phyloP scores from a whole-genome alignment of 2,329 filamentous ascomycete genomes.

The Aspergillus amoenus region DNA sequence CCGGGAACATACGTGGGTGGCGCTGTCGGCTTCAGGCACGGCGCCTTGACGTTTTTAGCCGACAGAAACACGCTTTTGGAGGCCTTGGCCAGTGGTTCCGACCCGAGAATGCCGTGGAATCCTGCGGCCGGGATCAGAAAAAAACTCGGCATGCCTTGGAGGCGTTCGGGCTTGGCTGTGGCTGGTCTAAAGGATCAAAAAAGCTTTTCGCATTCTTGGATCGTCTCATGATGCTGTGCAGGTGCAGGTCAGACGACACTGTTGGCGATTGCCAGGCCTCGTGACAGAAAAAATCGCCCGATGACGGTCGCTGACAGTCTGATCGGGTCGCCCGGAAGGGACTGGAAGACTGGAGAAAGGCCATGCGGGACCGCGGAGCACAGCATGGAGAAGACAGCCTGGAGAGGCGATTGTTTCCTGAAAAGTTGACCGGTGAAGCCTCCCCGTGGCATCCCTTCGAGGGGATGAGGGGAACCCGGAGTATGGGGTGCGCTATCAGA shows the following conservation, averaged over 20 bases:
- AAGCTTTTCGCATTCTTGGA: not conserved
- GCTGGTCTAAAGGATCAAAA: not conserved
- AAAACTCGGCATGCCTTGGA: slow-evolving; percentile 7
- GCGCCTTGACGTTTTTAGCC: not conserved
- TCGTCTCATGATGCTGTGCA: not conserved
- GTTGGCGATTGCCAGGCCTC: not conserved
- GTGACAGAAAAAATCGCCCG: not conserved
- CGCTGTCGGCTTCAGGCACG: not conserved
- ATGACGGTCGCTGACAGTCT: not conserved
- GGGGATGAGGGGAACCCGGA: slow-evolving; percentile 1
- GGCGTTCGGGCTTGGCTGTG: slow-evolving; percentile 8
- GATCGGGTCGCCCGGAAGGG: not conserved
- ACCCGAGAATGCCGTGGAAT: slow-evolving; percentile 3
- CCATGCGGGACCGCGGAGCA: slow-evolving; percentile 4
- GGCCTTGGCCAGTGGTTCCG: not conserved
- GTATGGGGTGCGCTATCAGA: too few relatives aligned
- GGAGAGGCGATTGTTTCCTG: slow-evolving; percentile 9
- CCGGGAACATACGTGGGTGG: slow-evolving; percentile 1
- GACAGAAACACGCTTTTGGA: not conserved
- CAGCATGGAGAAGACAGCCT: slow-evolving; percentile 5
- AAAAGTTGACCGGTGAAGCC: slow-evolving; percentile 9
- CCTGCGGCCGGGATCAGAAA: not conserved
- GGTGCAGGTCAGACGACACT: not conserved
- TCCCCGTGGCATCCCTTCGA: not conserved
- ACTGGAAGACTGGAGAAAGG: slow-evolving; percentile 8